phyloP scores from a whole-genome alignment of 306 rosid genomes.

The Begonia loranthoides region DNA sequence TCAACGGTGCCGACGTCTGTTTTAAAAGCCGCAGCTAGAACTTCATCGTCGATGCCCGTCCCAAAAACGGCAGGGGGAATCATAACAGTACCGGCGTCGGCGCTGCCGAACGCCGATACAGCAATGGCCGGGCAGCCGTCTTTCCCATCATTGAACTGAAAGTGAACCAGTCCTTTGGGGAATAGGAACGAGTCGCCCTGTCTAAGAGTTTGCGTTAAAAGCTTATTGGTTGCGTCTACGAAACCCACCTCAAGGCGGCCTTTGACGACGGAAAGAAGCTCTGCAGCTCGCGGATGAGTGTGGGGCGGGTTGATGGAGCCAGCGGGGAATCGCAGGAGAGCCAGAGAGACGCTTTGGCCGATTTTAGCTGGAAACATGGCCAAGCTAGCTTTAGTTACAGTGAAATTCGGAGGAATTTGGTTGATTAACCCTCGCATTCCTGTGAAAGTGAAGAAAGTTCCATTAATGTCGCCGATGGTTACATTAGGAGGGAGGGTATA shows the following conservation, averaged over 20 bases:
- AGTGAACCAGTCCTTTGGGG: constrained; percentile 23
- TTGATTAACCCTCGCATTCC: constrained; percentile 4
- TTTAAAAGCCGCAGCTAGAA: constrained; percentile 21
- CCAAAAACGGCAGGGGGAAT: constrained; percentile 9
- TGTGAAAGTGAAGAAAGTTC: constrained; percentile 8
- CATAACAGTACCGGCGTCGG: constrained; percentile 22
- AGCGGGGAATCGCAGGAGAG: constrained; percentile 11
- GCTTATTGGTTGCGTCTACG: constrained; percentile 11
- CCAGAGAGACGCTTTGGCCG: constrained; percentile 13
- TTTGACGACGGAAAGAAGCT: constrained; percentile 17
- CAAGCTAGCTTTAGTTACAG: constrained; percentile 6
- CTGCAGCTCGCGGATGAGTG: constrained; percentile 15
- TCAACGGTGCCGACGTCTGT: constrained; percentile 9
- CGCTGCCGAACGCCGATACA: constrained; percentile 21
- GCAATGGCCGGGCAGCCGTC: constrained; percentile 11
- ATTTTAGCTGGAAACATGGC: constrained; percentile 8
- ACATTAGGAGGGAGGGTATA: constrained; percentile 2
- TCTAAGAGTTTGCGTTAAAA: constrained; percentile 16
- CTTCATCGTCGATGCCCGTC: constrained; percentile 9
- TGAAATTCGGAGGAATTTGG: not conserved
- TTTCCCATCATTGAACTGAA: constrained; percentile 12
- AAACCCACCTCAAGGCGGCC: constrained; percentile 24
- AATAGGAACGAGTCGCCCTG: constrained; percentile 25
- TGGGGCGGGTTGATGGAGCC: constrained; percentile 23
- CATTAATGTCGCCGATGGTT: constrained; percentile 1